These are phyloP conservation scores for Wallacemonas collosoma DNA, from an alignment of 208 protist species.

Conservation along the genomic window DNA sequence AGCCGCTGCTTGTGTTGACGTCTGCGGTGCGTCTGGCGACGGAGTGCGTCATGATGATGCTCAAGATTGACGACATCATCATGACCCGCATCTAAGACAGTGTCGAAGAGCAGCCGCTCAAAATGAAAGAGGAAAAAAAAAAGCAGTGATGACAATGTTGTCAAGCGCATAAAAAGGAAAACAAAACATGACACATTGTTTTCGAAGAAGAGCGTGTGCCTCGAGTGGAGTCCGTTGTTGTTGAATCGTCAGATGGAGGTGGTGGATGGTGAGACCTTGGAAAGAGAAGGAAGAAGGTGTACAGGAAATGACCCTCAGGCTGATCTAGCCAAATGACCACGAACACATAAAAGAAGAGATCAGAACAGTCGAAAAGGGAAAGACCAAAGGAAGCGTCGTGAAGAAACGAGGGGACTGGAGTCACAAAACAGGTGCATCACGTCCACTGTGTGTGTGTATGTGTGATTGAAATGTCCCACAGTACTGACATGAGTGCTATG, in stretches of 20 bases:
- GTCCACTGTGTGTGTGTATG: slow-evolving; percentile 1
- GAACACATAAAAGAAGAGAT: neutral
- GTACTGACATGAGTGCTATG: too few relatives aligned
- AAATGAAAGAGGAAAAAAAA: slow-evolving; percentile 20
- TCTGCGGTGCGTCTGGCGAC: slow-evolving; percentile 97
- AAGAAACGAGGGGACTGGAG: too few relatives aligned
- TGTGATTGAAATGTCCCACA: too few relatives aligned
- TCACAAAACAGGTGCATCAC: neutral
- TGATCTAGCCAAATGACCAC: neutral
- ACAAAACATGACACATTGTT: too few relatives aligned
- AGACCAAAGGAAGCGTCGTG: too few relatives aligned
- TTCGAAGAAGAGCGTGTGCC: too few relatives aligned
- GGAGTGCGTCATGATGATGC: slow-evolving; percentile 98
- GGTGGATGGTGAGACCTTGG: too few relatives aligned
- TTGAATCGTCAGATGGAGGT: too few relatives aligned
- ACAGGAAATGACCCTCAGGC: neutral
- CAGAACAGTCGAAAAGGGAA: neutral
- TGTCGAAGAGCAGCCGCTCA: neutral
- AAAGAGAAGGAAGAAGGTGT: slow-evolving; percentile 5
- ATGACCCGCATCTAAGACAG: slow-evolving; percentile 68
- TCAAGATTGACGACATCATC: slow-evolving; percentile 96
- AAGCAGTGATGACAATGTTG: slow-evolving; percentile 15
- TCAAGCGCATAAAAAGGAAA: slow-evolving; percentile 2
- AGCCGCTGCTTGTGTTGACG: slow-evolving; percentile 97
- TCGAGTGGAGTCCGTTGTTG: too few relatives aligned